These are phyloP conservation scores for Talaromyces adpressus DNA, from an alignment of 495 filamentous ascomycete species.

Conservation along the genomic window DNA sequence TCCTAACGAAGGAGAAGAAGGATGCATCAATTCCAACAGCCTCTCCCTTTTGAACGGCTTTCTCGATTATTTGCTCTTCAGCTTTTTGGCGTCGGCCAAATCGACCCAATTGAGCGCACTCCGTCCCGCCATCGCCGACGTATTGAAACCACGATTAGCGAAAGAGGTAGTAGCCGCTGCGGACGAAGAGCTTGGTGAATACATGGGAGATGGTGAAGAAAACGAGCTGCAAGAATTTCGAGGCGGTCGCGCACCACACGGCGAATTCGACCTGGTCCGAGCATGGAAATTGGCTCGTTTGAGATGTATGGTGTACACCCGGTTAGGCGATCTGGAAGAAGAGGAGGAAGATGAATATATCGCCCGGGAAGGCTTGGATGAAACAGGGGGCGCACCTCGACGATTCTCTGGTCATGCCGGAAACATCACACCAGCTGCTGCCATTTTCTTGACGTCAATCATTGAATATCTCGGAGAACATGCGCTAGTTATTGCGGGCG, in stretches of 20 bases:
- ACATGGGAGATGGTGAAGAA: slow-evolving; percentile 69
- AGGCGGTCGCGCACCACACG: slow-evolving; percentile 40
- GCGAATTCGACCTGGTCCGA: slow-evolving; percentile 75
- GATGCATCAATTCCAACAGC: slow-evolving; percentile 43
- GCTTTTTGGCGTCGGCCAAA: slow-evolving; percentile 70
- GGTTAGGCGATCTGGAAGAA: slow-evolving; percentile 93
- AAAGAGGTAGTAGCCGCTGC: slow-evolving; percentile 81
- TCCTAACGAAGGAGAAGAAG: slow-evolving; percentile 58
- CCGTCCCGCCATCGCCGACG: slow-evolving; percentile 76
- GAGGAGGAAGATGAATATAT: slow-evolving; percentile 89
- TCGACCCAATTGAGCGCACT: slow-evolving; percentile 75
- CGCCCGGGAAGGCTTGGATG: slow-evolving; percentile 59
- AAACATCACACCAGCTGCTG: slow-evolving; percentile 81
- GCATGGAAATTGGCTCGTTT: slow-evolving; percentile 89
- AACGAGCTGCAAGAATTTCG: slow-evolving; percentile 55
- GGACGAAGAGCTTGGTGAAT: slow-evolving; percentile 85
- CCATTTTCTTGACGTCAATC: slow-evolving; percentile 92
- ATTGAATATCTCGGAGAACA: slow-evolving; percentile 93
- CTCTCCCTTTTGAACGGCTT: slow-evolving; percentile 83
- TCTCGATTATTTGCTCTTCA: slow-evolving; percentile 88
- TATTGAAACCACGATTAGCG: slow-evolving; percentile 82
- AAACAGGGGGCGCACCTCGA: slow-evolving; percentile 37
- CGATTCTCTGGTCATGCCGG: slow-evolving; percentile 53
- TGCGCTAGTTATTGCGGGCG: slow-evolving; percentile 76
- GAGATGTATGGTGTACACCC: slow-evolving; percentile 96